Percentiles rank a stretch among this genome's conserved stretches.
Evolutionary conservation across 768 basidiomycete genomes (phyloP).

Genomic region (Tylopilus felleus): DNA sequence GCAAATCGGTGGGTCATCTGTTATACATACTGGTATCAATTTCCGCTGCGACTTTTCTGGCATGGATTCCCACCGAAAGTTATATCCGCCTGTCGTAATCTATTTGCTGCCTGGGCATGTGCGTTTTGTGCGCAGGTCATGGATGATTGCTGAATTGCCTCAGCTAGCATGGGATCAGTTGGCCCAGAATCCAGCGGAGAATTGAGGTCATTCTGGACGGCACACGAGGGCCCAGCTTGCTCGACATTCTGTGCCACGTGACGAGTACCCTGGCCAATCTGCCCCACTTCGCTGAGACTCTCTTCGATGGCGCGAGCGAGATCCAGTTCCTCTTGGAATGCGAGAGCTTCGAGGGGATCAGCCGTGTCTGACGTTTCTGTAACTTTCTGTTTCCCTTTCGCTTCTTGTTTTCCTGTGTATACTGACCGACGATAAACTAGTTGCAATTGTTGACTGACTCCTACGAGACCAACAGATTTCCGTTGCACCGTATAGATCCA

Average conservation of each 20-base stretch:
- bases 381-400: conserved; percentile 1
- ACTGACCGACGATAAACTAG: conserved; percentile 38
- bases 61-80: conserved; percentile 9
- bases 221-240: conserved; percentile 5
- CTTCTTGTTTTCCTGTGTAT: neutral
- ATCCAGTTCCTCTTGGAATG: conserved; percentile 38
- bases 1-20: conserved; percentile 1
- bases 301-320: conserved; percentile 45
- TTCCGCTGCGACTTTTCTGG: neutral
- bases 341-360: conserved; percentile 15
- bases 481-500: conserved; percentile 31
- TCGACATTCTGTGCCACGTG: conserved; percentile 4
- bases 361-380: conserved; percentile 3
- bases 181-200: neutral
- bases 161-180: conserved; percentile 24
- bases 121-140: conserved; percentile 12
- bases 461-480: conserved; percentile 21
- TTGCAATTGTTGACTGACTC: conserved; percentile 37
- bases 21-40: conserved; percentile 2
- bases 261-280: conserved; percentile 5
- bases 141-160: conserved; percentile 31
- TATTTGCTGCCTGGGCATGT: neutral
- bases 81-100: neutral
- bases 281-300: conserved; percentile 35
- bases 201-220: conserved; percentile 10